Evolutionary conservation across 371 early-diverging fungal species (phyloP).

Genomic region (Actinomortierella ambigua): DNA sequence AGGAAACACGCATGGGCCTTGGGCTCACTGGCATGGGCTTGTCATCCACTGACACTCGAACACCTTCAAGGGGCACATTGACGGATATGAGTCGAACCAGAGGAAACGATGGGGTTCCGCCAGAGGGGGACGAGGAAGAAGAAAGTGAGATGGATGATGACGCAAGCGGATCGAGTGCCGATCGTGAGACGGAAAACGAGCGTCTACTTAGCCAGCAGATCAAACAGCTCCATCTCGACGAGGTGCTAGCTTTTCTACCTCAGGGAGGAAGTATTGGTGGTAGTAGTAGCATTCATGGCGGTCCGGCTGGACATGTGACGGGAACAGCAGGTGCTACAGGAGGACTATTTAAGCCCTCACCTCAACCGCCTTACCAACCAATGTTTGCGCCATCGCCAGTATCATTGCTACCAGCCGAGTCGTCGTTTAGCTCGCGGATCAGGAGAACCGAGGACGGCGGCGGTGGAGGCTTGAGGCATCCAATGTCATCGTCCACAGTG

Average conservation of each 20-base stretch:
- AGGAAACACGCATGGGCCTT: constrained; percentile 12
- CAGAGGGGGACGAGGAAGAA: constrained; percentile 7
- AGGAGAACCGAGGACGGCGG: too few relatives aligned
- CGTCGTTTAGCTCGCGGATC: too few relatives aligned
- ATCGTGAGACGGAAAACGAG: constrained; percentile 43
- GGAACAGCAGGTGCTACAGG: too few relatives aligned
- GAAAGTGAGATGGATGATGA: constrained; percentile 36
- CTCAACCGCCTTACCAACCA: too few relatives aligned
- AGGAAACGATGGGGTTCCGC: constrained; percentile 18
- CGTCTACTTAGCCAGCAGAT: constrained; percentile 37
- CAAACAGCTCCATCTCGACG: constrained; percentile 39
- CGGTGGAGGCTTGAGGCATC: too few relatives aligned
- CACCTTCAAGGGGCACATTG: not conserved
- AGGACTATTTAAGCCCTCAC: too few relatives aligned
- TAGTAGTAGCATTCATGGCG: too few relatives aligned
- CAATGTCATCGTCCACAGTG: too few relatives aligned
- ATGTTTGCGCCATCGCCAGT: too few relatives aligned
- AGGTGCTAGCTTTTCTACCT: constrained; percentile 39
- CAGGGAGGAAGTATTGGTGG: constrained; percentile 21
- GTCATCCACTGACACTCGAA: not conserved
- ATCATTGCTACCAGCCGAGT: too few relatives aligned
- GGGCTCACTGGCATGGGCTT: constrained; percentile 14
- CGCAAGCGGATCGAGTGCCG: constrained; percentile 40
- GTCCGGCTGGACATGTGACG: too few relatives aligned
- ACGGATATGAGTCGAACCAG: constrained; percentile 3